Evolutionary conservation across 805 yeast genomes (phyloP).

Genomic region (Candida saitoana): DNA sequence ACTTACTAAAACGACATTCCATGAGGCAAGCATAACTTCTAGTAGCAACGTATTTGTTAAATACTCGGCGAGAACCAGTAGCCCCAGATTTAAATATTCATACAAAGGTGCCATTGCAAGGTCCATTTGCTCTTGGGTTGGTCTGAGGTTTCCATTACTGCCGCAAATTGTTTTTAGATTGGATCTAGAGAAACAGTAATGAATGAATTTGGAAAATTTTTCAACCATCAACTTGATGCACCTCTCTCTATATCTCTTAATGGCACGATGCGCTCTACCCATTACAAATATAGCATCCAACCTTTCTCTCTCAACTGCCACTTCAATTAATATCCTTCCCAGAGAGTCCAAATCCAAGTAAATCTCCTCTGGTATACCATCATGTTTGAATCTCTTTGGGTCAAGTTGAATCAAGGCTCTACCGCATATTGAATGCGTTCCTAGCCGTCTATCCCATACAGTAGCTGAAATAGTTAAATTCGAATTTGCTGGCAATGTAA

Average conservation of each 20-base stretch:
- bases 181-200: conserved; percentile 51
- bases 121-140: conserved; percentile 48
- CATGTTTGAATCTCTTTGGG: conserved; percentile 58
- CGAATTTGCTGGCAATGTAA: conserved; percentile 35
- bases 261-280: conserved; percentile 67
- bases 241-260: conserved; percentile 62
- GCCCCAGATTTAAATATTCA: conserved; percentile 66
- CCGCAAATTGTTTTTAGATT: conserved; percentile 59
- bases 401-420: conserved; percentile 57
- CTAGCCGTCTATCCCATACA: conserved; percentile 63
- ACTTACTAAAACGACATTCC: conserved; percentile 67
- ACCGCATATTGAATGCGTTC: conserved; percentile 64
- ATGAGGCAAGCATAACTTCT: conserved; percentile 70
- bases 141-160: conserved; percentile 37
- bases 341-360: conserved; percentile 59
- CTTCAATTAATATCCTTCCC: conserved; percentile 62
- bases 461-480: conserved; percentile 51
- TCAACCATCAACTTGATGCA: conserved; percentile 67
- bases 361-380: conserved; percentile 62
- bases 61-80: conserved; percentile 57
- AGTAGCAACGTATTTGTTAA: conserved; percentile 53
- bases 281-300: conserved; percentile 77
- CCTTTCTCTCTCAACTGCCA: conserved; percentile 75
- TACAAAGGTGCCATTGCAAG: conserved; percentile 70
- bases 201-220: conserved; percentile 64